Percentiles rank a stretch among this genome's conserved stretches.
Conservation (phyloP, 768 basidiomycete genomes). For the Xerocomellus chrysenteron region DNA sequence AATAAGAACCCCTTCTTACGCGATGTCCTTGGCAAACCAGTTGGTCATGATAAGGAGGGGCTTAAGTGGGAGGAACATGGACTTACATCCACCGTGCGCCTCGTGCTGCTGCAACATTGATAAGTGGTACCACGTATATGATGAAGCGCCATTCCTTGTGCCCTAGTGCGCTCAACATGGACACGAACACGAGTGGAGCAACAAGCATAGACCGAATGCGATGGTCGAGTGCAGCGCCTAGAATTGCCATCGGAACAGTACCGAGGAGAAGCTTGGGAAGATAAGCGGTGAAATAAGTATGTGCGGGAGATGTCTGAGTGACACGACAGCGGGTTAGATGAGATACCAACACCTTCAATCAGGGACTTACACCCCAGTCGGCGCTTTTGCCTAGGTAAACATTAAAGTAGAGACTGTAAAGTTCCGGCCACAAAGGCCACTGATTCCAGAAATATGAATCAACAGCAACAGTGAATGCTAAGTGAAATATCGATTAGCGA, state of each 20-base stretch:
- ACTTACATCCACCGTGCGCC: conserved; percentile 66
- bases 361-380: conserved; percentile 83
- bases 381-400: conserved; percentile 80
- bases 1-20: conserved; percentile 48
- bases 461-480: conserved; percentile 60
- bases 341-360: not conserved
- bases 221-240: conserved; percentile 50
- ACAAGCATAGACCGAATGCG: conserved; percentile 51
- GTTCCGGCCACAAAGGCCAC: conserved; percentile 83
- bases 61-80: not conserved
- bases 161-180: conserved; percentile 67
- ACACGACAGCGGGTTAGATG: not conserved
- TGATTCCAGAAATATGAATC: conserved; percentile 88
- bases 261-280: conserved; percentile 80
- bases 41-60: not conserved
- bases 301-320: conserved; percentile 63
- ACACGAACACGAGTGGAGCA: conserved; percentile 54
- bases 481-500: not conserved
- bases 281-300: conserved; percentile 61
- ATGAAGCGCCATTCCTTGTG: conserved; percentile 99
- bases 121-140: conserved; percentile 77
- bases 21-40: conserved; percentile 38
- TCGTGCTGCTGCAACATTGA: conserved; percentile 78
- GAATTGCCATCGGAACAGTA: conserved; percentile 55
- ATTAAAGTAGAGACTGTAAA: conserved; percentile 79